Conservation (phyloP, 441 rosid genomes). For the Breynia disticha region DNA sequence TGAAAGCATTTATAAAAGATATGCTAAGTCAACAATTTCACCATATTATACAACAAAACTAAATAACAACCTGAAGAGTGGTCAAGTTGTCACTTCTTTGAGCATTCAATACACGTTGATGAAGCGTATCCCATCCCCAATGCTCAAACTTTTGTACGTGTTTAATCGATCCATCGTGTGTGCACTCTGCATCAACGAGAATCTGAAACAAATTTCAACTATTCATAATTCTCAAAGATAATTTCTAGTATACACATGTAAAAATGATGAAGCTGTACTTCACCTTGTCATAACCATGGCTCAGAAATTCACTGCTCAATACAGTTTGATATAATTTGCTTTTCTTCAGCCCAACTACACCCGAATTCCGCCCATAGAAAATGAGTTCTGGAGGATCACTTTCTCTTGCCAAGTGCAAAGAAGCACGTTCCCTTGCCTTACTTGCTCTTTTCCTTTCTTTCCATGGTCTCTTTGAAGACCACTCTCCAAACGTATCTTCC, state of each 20-base stretch:
- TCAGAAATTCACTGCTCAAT: conserved; percentile 24
- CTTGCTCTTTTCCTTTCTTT: conserved; percentile 71
- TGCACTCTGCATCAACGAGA: conserved; percentile 96
- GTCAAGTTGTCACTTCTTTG: conserved; percentile 70
- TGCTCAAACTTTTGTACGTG: conserved; percentile 87
- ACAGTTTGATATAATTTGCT: conserved; percentile 36
- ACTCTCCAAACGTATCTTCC: conserved; percentile 39
- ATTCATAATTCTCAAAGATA: conserved; percentile 6
- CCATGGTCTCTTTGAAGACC: conserved; percentile 79
- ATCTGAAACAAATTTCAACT: conserved; percentile 40
- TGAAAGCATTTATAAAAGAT: background rate
- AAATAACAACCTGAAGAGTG: conserved; percentile 57
- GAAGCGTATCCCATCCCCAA: conserved; percentile 91
- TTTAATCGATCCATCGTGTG: conserved; percentile 87
- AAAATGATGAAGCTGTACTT: background rate
- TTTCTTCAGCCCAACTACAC: conserved; percentile 54
- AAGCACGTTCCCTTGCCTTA: conserved; percentile 31
- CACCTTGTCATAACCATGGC: conserved; percentile 75
- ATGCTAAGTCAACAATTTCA: background rate
- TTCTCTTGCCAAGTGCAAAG: conserved; percentile 18
- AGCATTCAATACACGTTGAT: conserved; percentile 75
- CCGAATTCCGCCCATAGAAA: conserved; percentile 64
- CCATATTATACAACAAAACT: background rate
- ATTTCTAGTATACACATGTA: too few species aligned
- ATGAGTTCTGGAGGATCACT: conserved; percentile 56